Percentiles rank a stretch among this genome's conserved stretches.
Evolutionary conservation across 2,329 filamentous ascomycete species (phyloP).

Genomic region (Dothideomycetes sp.): DNA sequence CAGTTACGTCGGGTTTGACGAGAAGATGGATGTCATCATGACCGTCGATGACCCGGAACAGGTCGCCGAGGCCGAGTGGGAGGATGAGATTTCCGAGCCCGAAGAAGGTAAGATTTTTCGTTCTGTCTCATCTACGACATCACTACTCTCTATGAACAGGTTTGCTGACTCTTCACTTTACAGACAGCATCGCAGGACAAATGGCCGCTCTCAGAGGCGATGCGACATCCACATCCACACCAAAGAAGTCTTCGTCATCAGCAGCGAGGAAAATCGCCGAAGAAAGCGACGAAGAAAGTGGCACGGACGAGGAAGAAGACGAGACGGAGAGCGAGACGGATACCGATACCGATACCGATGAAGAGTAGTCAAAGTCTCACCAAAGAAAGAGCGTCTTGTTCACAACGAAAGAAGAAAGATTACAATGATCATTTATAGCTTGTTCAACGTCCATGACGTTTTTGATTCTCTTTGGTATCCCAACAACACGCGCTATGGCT

Average conservation of each 20-base stretch:
- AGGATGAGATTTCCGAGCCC: slow-evolving; percentile 71
- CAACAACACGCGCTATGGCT: too few species aligned
- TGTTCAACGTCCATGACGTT: too few species aligned
- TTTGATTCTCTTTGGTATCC: too few species aligned
- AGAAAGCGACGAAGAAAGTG: slow-evolving; percentile 29
- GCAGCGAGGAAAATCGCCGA: slow-evolving; percentile 16
- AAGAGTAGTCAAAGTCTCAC: slow-evolving; percentile 37
- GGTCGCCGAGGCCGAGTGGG: slow-evolving; percentile 60
- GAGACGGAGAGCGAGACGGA: slow-evolving; percentile 28
- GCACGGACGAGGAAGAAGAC: slow-evolving; percentile 29
- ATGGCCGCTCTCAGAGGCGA: slow-evolving; percentile 30
- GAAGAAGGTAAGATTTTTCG: slow-evolving; percentile 69
- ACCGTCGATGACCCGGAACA: slow-evolving; percentile 83
- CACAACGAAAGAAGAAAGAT: too few species aligned
- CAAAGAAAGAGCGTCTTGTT: too few species aligned
- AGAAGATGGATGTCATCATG: slow-evolving; percentile 81
- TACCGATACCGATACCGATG: slow-evolving; percentile 66
- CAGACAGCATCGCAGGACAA: slow-evolving; percentile 30
- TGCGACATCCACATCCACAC: slow-evolving; percentile 20
- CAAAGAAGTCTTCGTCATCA: slow-evolving; percentile 14
- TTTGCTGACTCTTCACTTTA: slow-evolving; percentile 13
- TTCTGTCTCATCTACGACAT: not conserved
- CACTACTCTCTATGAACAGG: not conserved
- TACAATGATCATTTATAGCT: too few species aligned
- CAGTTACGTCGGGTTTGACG: slow-evolving; percentile 89